Conservation (phyloP, 768 basidiomycete genomes). For the Suillus brevipes region DNA sequence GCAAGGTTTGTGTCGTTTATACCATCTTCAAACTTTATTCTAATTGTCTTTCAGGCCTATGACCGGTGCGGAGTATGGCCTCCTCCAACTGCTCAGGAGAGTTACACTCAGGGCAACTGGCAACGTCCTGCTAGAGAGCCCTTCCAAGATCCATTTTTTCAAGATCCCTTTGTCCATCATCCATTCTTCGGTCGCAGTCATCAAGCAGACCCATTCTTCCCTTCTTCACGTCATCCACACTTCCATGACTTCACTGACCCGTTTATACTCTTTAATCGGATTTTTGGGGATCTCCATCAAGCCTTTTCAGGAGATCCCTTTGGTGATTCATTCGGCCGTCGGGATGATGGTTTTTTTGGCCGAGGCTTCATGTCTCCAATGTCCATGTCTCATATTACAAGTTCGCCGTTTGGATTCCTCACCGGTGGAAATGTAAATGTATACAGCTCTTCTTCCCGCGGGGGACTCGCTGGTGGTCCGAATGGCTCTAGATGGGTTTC, state of each 20-base stretch:
- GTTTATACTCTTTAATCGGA: slow-evolving; percentile 69
- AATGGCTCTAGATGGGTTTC: slow-evolving; percentile 43
- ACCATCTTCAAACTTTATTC: slow-evolving; percentile 5
- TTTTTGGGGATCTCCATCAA: slow-evolving; percentile 56
- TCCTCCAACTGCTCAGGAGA: slow-evolving; percentile 42
- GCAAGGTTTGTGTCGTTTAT: slow-evolving; percentile 41
- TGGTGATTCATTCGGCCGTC: slow-evolving; percentile 24
- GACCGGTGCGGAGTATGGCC: slow-evolving; percentile 78
- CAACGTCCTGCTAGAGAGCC: slow-evolving; percentile 18
- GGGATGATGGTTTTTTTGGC: slow-evolving; percentile 17
- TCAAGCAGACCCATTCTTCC: slow-evolving; percentile 27
- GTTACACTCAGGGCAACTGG: slow-evolving; percentile 12
- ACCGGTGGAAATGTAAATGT: background rate
- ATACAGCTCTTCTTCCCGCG: slow-evolving; percentile 3
- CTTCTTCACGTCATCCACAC: slow-evolving; percentile 19
- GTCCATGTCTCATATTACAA: background rate
- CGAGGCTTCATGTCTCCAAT: slow-evolving; percentile 6
- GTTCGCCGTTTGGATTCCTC: background rate
- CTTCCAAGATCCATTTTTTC: slow-evolving; percentile 23
- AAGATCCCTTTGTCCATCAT: slow-evolving; percentile 20
- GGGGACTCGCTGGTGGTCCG: slow-evolving; percentile 19
- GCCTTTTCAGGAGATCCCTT: slow-evolving; percentile 38
- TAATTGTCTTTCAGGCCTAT: slow-evolving; percentile 47
- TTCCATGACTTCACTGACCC: slow-evolving; percentile 63
- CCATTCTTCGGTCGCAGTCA: slow-evolving; percentile 26